These are phyloP conservation scores for Phalaenopsis aphrodite DNA, from an alignment of 106 monocot genomes.

Conservation along the genomic window DNA sequence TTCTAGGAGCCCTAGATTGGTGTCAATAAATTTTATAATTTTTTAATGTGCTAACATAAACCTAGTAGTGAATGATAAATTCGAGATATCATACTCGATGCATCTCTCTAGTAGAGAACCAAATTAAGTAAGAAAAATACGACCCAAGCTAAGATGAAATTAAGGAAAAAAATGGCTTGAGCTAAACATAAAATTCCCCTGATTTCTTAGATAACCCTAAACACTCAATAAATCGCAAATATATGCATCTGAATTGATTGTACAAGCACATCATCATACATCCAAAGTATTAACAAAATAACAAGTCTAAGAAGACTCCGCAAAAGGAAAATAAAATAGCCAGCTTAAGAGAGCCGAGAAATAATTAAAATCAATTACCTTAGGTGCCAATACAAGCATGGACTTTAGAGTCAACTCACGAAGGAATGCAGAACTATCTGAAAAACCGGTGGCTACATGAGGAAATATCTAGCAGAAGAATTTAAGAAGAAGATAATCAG, in stretches of 20 bases:
- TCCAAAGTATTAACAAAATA: neutral
- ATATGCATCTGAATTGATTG: neutral
- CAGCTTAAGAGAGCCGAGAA: neutral
- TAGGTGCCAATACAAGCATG: slow-evolving; percentile 89
- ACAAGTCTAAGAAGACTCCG: neutral
- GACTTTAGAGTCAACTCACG: slow-evolving; percentile 95
- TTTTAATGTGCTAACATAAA: neutral
- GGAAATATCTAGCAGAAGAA: slow-evolving; percentile 64
- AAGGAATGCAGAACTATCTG: slow-evolving; percentile 95
- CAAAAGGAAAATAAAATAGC: neutral
- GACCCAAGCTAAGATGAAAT: neutral
- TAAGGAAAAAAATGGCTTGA: too few relatives aligned
- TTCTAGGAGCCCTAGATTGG: too few relatives aligned
- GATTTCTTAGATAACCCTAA: neutral
- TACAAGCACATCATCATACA: neutral
- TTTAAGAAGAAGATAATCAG: neutral
- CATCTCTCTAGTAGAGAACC: neutral
- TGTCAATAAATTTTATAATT: neutral
- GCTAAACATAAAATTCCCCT: neutral
- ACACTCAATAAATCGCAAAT: neutral
- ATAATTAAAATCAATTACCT: slow-evolving; percentile 37
- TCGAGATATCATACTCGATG: neutral
- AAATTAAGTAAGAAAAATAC: neutral
- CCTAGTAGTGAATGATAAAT: neutral
- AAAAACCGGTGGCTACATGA: slow-evolving; percentile 92